A percentile compares a stretch with the other conserved stretches of the same genome.
phyloP scores from a whole-genome alignment of 805 yeast genomes.

The Metschnikowia koreensis region DNA sequence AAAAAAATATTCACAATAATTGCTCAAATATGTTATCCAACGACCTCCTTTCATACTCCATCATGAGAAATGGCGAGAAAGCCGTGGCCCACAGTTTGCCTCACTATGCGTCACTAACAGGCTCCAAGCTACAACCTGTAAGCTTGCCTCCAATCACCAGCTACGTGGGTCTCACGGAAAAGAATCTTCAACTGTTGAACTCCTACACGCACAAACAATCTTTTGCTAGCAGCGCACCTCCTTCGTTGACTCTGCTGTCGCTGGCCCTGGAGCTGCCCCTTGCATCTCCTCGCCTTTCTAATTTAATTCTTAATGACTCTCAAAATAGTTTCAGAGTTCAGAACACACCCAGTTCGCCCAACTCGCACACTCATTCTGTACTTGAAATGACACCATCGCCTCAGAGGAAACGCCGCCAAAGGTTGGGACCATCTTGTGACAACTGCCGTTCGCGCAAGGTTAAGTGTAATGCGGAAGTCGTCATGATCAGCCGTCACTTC shows the following conservation, averaged over 20 bases:
- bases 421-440: conserved; percentile 76
- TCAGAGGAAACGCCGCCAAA: conserved; percentile 48
- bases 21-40: conserved; percentile 10
- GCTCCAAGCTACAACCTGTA: conserved; percentile 5
- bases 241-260: conserved; percentile 20
- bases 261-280: conserved; percentile 22
- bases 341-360: neutral
- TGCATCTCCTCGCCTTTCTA: conserved; percentile 15
- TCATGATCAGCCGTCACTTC: conserved; percentile 31
- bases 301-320: neutral
- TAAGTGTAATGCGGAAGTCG: conserved; percentile 68
- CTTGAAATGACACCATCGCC: neutral
- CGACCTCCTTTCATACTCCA: conserved; percentile 41
- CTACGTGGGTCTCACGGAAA: conserved; percentile 19
- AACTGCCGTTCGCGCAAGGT: conserved; percentile 66
- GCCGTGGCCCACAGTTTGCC: conserved; percentile 18
- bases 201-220: conserved; percentile 8
- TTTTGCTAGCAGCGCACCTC: conserved; percentile 12
- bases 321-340: neutral
- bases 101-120: conserved; percentile 16
- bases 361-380: neutral
- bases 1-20: neutral
- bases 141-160: conserved; percentile 18
- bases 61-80: conserved; percentile 31
- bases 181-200: conserved; percentile 20